These are phyloP conservation scores for Aplosporella prunicola DNA, from an alignment of 2,329 filamentous ascomycete species.

Conservation along the genomic window DNA sequence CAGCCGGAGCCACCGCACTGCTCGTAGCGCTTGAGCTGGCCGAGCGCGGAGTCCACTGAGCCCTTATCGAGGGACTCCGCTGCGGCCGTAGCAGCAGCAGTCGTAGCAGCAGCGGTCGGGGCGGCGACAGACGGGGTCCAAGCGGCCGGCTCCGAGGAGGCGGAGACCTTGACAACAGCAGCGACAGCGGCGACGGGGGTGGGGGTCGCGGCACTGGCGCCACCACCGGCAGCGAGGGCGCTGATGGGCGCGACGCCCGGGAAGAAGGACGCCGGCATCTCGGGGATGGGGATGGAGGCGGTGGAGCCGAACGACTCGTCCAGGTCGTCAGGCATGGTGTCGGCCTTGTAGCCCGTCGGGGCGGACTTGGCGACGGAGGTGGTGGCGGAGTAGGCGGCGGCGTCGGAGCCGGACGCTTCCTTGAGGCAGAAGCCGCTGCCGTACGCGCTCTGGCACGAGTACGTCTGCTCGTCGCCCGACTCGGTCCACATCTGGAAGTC, in stretches of 20 bases:
- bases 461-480: constrained; percentile 30
- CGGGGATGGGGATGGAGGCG: constrained; percentile 32
- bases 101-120: not conserved
- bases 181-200: not conserved
- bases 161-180: not conserved
- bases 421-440: constrained; percentile 40
- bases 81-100: constrained; percentile 1
- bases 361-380: constrained; percentile 27
- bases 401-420: constrained; percentile 15
- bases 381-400: constrained; percentile 21
- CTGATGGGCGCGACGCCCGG: constrained; percentile 27
- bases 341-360: constrained; percentile 29
- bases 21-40: no score
- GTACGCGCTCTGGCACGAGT: constrained; percentile 43
- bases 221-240: constrained; percentile 16
- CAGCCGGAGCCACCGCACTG: no score
- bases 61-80: no score
- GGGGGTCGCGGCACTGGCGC: not conserved
- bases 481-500: constrained; percentile 48
- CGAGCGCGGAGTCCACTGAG: no score
- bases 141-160: not conserved
- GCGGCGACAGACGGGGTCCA: no score
- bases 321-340: constrained; percentile 29
- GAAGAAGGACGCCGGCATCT: constrained; percentile 32
- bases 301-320: constrained; percentile 22